These are phyloP conservation scores for Diplogelasinospora grovesii DNA, from an alignment of 495 filamentous ascomycete genomes.

Conservation along the genomic window DNA sequence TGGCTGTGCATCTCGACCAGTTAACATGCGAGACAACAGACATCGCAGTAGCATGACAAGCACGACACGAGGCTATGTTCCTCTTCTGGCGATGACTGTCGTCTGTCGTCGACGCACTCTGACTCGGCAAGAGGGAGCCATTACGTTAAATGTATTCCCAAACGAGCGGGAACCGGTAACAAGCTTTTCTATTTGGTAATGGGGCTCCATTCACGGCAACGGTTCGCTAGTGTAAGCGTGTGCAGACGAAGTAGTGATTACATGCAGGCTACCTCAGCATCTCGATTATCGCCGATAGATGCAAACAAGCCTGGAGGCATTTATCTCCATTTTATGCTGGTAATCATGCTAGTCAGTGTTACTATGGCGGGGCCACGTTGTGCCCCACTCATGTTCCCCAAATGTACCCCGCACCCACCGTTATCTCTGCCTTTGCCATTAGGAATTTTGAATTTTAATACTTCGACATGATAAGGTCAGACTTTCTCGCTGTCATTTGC, in stretches of 20 bases:
- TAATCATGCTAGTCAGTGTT: too few species aligned
- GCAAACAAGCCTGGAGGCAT: too few species aligned
- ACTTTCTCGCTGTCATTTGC: slow-evolving; percentile 13
- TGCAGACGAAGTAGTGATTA: too few species aligned
- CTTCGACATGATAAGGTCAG: slow-evolving; percentile 25
- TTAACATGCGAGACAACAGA: too few species aligned
- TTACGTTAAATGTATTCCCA: slow-evolving; percentile 48
- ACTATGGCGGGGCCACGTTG: too few species aligned
- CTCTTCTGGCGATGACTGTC: neutral
- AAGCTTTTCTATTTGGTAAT: slow-evolving; percentile 47
- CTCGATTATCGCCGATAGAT: too few species aligned
- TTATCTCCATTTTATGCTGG: too few species aligned
- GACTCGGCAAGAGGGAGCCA: slow-evolving; percentile 37
- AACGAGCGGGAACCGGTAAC: slow-evolving; percentile 24
- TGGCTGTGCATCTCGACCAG: too few species aligned
- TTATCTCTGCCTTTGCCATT: slow-evolving; percentile 31
- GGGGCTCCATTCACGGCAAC: slow-evolving; percentile 14
- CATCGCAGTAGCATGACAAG: too few species aligned
- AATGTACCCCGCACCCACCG: slow-evolving; percentile 17
- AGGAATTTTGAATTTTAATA: slow-evolving; percentile 32
- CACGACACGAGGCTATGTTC: neutral
- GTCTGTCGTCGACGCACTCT: slow-evolving; percentile 5
- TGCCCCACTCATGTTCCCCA: slow-evolving; percentile 2
- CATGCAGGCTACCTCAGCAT: too few species aligned
- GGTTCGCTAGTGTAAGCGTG: too few species aligned